Base-by-base conservation (phyloP, 139 green algal species). In the Tetraselmis chui region DNA sequence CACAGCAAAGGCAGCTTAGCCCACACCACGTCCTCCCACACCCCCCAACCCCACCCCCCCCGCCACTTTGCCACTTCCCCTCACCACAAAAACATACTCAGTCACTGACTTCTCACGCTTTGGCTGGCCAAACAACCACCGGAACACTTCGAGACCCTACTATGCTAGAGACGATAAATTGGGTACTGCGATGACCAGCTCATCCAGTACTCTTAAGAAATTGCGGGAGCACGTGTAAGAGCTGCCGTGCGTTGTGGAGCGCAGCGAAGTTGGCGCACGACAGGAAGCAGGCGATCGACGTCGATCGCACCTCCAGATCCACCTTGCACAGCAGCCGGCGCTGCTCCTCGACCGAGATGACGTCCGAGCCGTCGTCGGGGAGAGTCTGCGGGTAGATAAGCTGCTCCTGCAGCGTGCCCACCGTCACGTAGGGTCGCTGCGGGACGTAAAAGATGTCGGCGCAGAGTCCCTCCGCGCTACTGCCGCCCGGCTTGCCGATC, bases 401-500 rank as follows among this genome's bases (percentile, higher is more conserved):
- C 87, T 94, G 91, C 32, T 93, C 91, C 81, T 90, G 86, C 80
- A 95, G 83, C 24, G 88, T 95, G 59, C 91, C 91, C 67, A 90
- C 28, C 22, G 83, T 91, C 28, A 93, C 89, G 79, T 93, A 94
- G 28, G 91, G 91, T 2, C 86, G 79, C 86, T 94, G 91, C 26
- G 91, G 91, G 75, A 94, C 91, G 77, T 94, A 94, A 83, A 94
- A 94, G 79, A 93, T 93, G 31, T 91, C 88, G 29, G 88, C 79
- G 23, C 84, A 85, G 30, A 94, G 84, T 22, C 91, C 91, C 26
- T 81, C 85, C 31, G 81, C 83, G 2, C 31, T 77, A 22, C 83
- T 29, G 59, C 82, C 85, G 74, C 89, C 86, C 1, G 90, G 89
- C 81, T 93, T 93, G 79, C 81, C 77, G 30, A 94, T 86, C 25